Percentiles rank a stretch among this genome's conserved stretches.
Conservation (phyloP, 2,329 filamentous ascomycete genomes). For the Grosmannia huntii region DNA sequence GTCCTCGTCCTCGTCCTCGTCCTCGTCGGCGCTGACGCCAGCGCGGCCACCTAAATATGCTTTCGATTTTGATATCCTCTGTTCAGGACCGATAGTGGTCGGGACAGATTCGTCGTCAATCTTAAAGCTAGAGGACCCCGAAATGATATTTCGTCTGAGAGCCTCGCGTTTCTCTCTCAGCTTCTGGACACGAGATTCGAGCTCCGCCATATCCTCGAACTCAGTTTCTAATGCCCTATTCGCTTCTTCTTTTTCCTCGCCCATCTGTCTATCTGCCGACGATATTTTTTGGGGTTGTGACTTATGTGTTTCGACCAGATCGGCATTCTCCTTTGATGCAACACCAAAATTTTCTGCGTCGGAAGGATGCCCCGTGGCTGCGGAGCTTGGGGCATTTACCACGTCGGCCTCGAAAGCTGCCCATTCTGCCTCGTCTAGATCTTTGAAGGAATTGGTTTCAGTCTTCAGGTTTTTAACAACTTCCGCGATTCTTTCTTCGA, state of each 20-base stretch:
- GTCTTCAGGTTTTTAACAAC: neutral
- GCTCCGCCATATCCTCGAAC: conserved; percentile 70
- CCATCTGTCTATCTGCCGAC: conserved; percentile 24
- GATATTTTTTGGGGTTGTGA: neutral
- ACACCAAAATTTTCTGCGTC: neutral
- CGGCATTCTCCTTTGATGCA: neutral
- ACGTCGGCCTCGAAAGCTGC: conserved; percentile 71
- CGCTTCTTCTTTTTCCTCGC: conserved; percentile 65
- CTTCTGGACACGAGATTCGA: conserved; percentile 57
- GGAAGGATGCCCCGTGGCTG: neutral
- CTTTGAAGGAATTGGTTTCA: conserved; percentile 1
- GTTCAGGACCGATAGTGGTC: conserved; percentile 25
- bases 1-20: conserved; percentile 28
- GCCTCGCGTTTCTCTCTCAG: conserved; percentile 61
- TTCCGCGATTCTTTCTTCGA: too few species aligned
- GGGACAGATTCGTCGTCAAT: conserved; percentile 20
- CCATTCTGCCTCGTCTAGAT: conserved; percentile 67
- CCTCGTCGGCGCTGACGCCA: conserved; percentile 15
- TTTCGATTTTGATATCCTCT: neutral
- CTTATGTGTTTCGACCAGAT: neutral
- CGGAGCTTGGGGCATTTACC: conserved; percentile 37
- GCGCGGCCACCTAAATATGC: neutral
- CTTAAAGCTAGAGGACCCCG: conserved; percentile 14
- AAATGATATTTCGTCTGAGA: conserved; percentile 20
- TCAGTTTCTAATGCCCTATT: conserved; percentile 60